These are phyloP conservation scores for Cordyceps farinosa DNA, from an alignment of 2,329 filamentous ascomycete species.

Conservation along the genomic window DNA sequence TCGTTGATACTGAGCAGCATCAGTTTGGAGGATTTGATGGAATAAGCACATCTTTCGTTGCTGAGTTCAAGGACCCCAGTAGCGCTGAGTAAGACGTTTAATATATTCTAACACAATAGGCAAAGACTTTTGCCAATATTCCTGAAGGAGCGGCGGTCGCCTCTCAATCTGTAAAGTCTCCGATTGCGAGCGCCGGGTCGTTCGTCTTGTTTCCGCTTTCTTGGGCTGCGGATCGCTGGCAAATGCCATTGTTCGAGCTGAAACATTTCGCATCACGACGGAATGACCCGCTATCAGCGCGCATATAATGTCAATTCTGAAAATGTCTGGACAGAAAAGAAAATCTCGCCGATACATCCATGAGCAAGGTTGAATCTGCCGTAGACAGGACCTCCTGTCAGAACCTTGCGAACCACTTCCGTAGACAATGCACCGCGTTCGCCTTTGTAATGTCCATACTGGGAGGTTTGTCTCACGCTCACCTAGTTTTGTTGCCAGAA, in stretches of 20 bases:
- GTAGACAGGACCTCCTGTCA: no score
- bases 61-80: background rate
- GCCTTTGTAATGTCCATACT: no score
- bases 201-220: background rate
- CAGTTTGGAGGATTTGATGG: no score
- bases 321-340: no score
- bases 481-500: no score
- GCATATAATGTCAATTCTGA: background rate
- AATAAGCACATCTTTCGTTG: background rate
- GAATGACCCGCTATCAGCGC: background rate
- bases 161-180: background rate
- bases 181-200: background rate
- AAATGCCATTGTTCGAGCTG: background rate
- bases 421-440: no score
- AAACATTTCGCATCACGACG: background rate
- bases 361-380: no score
- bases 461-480: no score
- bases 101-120: background rate
- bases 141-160: background rate
- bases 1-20: no score
- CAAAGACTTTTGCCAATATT: background rate
- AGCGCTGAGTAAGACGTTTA: conserved; percentile 9
- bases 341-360: no score
- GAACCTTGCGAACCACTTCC: no score
- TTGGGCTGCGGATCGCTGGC: background rate